These are phyloP conservation scores for Nemania serpens DNA, from an alignment of 2,329 filamentous ascomycete species.

Conservation along the genomic window DNA sequence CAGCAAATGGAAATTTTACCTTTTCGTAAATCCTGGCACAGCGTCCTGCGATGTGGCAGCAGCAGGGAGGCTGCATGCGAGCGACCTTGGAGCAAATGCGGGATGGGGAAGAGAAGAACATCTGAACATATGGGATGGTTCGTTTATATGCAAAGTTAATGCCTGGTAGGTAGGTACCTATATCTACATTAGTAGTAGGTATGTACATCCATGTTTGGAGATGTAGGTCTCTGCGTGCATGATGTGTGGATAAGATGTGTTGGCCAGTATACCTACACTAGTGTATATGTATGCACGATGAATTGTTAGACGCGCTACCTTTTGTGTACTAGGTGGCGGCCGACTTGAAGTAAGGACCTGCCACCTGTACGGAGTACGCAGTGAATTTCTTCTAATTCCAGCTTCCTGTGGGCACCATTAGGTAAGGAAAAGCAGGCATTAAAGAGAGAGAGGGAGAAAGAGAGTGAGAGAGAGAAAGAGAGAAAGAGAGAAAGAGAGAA, in stretches of 20 bases:
- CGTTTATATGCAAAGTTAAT: background rate
- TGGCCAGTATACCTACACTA: too few relatives aligned
- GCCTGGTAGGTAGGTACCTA: too few relatives aligned
- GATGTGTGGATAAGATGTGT: too few relatives aligned
- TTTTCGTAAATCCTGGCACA: background rate
- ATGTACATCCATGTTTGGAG: too few relatives aligned
- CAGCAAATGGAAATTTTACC: background rate
- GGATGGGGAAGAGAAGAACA: background rate
- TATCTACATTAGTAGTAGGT: too few relatives aligned
- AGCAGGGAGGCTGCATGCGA: conserved; percentile 6
- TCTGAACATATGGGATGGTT: background rate
- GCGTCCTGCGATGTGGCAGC: conserved; percentile 17
- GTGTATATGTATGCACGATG: conserved; percentile 21
- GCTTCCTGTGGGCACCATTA: too few relatives aligned
- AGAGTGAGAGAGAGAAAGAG: too few relatives aligned
- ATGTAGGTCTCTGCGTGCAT: too few relatives aligned
- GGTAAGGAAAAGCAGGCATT: background rate
- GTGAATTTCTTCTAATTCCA: too few relatives aligned
- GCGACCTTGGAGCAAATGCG: conserved; percentile 6
- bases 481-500: too few relatives aligned
- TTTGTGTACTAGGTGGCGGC: background rate
- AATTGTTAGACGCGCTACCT: conserved; percentile 19
- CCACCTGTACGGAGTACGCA: too few relatives aligned
- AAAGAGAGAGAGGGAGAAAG: too few relatives aligned
- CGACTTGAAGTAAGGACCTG: background rate